These are phyloP conservation scores for Poa annua DNA, from an alignment of 176 grass and related monocot genomes.

Conservation along the genomic window DNA sequence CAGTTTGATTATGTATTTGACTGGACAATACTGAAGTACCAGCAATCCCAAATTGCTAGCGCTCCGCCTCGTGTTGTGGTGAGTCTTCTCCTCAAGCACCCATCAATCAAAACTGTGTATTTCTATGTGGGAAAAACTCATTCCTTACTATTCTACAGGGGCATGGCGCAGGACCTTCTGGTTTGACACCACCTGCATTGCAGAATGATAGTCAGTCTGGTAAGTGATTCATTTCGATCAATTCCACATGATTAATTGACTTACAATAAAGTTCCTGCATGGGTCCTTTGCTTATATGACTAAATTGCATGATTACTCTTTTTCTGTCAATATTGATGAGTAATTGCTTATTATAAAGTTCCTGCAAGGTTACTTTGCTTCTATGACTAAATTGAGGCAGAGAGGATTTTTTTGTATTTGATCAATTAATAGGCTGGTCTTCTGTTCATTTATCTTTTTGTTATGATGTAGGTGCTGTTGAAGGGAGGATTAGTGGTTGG, in stretches of 20 bases:
- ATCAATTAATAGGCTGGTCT: conserved; percentile 7
- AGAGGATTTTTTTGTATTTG: background rate
- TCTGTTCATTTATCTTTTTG: conserved; percentile 28
- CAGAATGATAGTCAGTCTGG: conserved; percentile 87
- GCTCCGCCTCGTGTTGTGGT: conserved; percentile 72
- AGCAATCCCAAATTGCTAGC: conserved; percentile 92
- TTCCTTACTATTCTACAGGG: conserved; percentile 50
- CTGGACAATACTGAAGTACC: conserved; percentile 98
- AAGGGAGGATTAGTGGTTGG: conserved; percentile 88
- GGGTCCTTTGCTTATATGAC: conserved; percentile 30
- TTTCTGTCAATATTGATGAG: background rate
- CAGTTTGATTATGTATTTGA: conserved; percentile 99
- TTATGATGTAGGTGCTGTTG: conserved; percentile 66
- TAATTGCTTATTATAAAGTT: conserved; percentile 17
- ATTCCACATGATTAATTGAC: background rate
- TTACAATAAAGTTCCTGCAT: conserved; percentile 24
- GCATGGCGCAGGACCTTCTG: conserved; percentile 79
- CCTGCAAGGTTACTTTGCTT: conserved; percentile 21
- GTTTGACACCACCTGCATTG: conserved; percentile 57
- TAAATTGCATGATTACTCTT: background rate
- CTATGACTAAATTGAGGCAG: background rate
- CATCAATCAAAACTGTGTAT: background rate
- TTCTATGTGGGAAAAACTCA: conserved; percentile 36
- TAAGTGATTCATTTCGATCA: conserved; percentile 29
- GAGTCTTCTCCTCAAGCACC: conserved; percentile 20